Percentiles rank a stretch among this genome's conserved stretches.
Conservation (phyloP, 2,329 filamentous ascomycete species). For the Aschersonia sp. region DNA sequence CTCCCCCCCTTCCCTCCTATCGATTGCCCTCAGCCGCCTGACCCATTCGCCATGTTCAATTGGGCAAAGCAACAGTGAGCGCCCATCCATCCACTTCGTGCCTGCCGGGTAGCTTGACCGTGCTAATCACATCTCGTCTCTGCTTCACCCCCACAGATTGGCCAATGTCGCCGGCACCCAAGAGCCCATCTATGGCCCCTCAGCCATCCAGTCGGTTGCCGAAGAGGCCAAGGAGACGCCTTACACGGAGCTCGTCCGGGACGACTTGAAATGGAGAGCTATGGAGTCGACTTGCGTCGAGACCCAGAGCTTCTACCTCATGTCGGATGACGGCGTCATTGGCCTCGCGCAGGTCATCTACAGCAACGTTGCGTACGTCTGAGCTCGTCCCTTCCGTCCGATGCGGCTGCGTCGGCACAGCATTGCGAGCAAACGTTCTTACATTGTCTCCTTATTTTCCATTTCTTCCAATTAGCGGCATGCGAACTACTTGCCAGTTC, state of each 20-base stretch:
- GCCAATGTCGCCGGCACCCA: conserved; percentile 84
- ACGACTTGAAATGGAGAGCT: conserved; percentile 70
- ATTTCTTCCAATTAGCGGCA: conserved; percentile 42
- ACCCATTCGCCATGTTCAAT: conserved; percentile 56
- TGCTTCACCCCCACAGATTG: conserved; percentile 28
- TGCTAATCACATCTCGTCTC: conserved; percentile 4
- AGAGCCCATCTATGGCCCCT: conserved; percentile 87
- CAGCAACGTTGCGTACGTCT: conserved; percentile 79
- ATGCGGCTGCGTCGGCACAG: neutral
- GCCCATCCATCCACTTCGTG: neutral
- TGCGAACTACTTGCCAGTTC: conserved; percentile 86
- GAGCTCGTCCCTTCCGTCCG: neutral
- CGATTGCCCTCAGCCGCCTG: neutral
- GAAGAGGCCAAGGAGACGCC: conserved; percentile 64
- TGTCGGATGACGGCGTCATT: conserved; percentile 60
- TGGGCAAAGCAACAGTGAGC: conserved; percentile 86
- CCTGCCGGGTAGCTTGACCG: conserved; percentile 1
- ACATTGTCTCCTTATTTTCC: neutral
- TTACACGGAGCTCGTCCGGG: conserved; percentile 63
- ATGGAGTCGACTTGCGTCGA: conserved; percentile 82
- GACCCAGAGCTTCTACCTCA: conserved; percentile 88
- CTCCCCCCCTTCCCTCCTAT: neutral
- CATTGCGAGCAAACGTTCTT: neutral
- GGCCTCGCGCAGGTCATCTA: conserved; percentile 87
- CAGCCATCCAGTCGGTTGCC: conserved; percentile 74